Evolutionary conservation across 2,329 filamentous ascomycete genomes (phyloP), one percentile per base, ranked within the genome.

Genomic region (Trichoderma polysporum): DNA sequence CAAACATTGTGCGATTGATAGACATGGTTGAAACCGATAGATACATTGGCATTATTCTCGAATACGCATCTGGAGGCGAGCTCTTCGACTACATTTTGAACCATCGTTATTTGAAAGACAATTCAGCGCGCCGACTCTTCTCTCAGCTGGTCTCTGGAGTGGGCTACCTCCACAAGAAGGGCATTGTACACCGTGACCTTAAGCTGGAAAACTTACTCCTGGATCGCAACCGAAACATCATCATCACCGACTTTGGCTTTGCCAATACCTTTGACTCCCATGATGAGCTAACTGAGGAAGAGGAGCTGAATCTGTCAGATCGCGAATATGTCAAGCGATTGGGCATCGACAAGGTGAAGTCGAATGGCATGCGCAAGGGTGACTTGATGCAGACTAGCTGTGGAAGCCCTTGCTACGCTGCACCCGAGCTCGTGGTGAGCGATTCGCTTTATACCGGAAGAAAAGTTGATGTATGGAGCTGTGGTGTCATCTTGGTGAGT

Each of bases 371-470:
- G 74, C 87, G 94, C 69, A 89, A 93, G 74, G 95, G 95, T 41
- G 95, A 99, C 81, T 82, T 99, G 75, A 99, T 99, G 95, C 94
- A 97, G 80, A 99, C 95, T 12, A 98, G 95, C 78, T 99, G 95
- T 78, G 95, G 95, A 70, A 98, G 94, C 79, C 95, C 95, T 8
- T 99, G 95, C 76, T 99, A 99, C 79, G 95, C 95, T 57, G 95
- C 95, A 15, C 95, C 95, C 4, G 95, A 99, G 81, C 84, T 99
- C 63, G 95, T 99, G 15, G 95, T 99, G 69, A 98, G 93, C 77
- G 95, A 99, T 79, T 97, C 94, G 17, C 82, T 99, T 8, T 99
- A 99, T 80, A 99, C 95, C 2, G 95, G 95, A 54, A 89, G 94
- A 61, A 99, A 99, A 79, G 95, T 99, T 29, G 95, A 99, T 76